These are phyloP conservation scores for Aphanomyces astaci DNA, from an alignment of 352 stramenopile genomes.

Conservation along the genomic window DNA sequence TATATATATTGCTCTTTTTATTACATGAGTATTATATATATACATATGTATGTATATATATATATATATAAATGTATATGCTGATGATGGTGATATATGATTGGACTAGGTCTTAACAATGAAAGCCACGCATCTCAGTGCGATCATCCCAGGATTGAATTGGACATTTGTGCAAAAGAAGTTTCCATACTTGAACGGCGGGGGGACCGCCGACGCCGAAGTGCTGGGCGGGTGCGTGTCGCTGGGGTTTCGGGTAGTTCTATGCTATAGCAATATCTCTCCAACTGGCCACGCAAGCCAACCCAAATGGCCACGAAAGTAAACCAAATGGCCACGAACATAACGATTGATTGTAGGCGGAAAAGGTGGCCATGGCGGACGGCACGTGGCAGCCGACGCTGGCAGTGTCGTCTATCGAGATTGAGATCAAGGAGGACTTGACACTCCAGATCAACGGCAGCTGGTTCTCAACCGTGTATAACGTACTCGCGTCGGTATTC, in stretches of 20 bases:
- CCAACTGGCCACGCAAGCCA: too few species aligned
- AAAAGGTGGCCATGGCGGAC: slow-evolving; percentile 49
- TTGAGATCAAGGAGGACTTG: slow-evolving; percentile 75
- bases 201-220: slow-evolving; percentile 59
- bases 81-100: too few species aligned
- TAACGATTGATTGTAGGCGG: slow-evolving; percentile 36
- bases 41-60: too few species aligned
- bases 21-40: too few species aligned
- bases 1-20: too few species aligned
- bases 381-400: slow-evolving; percentile 60
- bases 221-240: slow-evolving; percentile 65
- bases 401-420: slow-evolving; percentile 75
- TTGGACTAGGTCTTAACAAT: slow-evolving; percentile 47
- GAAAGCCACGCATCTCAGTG: slow-evolving; percentile 61
- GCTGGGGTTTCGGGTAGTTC: slow-evolving; percentile 46
- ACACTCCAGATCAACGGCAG: slow-evolving; percentile 76
- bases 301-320: too few species aligned
- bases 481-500: slow-evolving; percentile 68
- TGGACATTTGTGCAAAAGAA: slow-evolving; percentile 83
- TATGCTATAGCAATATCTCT: background rate
- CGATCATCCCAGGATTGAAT: slow-evolving; percentile 70
- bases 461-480: slow-evolving; percentile 83
- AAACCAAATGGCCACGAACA: too few species aligned
- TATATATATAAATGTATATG: too few species aligned
- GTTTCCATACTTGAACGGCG: slow-evolving; percentile 80